These are phyloP conservation scores for Aspergillus vadensis DNA, from an alignment of 2,329 filamentous ascomycete genomes.

Conservation along the genomic window DNA sequence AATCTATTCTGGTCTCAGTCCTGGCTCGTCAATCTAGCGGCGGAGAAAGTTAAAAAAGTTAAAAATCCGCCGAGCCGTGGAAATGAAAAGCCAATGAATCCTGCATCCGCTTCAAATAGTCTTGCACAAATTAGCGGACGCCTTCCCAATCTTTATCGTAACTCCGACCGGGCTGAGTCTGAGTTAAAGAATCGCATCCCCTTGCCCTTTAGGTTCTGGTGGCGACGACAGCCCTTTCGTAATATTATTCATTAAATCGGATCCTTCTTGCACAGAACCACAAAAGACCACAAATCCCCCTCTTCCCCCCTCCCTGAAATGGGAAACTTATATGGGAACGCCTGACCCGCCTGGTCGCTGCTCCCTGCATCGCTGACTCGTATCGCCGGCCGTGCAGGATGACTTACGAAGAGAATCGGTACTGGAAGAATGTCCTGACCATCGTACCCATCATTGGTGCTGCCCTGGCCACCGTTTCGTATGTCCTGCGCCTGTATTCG, in stretches of 20 bases:
- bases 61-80: neutral
- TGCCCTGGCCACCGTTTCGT: slow-evolving; percentile 12
- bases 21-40: neutral
- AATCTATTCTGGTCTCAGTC: too few relatives aligned
- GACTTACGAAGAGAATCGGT: slow-evolving; percentile 12
- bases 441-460: slow-evolving; percentile 15
- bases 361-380: slow-evolving; percentile 3
- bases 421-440: slow-evolving; percentile 18
- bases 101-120: neutral
- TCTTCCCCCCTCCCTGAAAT: neutral
- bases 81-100: neutral
- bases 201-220: slow-evolving; percentile 3
- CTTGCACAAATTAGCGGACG: neutral
- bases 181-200: neutral
- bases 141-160: neutral
- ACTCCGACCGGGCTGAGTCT: neutral
- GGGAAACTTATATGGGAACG: slow-evolving; percentile 1
- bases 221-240: slow-evolving; percentile 1
- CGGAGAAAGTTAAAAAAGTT: neutral
- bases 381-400: slow-evolving; percentile 1
- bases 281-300: too few relatives aligned
- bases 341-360: neutral
- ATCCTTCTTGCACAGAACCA: too few relatives aligned
- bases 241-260: neutral
- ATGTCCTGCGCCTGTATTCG: slow-evolving; percentile 12